Evolutionary conservation across 2,329 filamentous ascomycete genomes (phyloP).

Genomic region (Teratosphaeria destructans): DNA sequence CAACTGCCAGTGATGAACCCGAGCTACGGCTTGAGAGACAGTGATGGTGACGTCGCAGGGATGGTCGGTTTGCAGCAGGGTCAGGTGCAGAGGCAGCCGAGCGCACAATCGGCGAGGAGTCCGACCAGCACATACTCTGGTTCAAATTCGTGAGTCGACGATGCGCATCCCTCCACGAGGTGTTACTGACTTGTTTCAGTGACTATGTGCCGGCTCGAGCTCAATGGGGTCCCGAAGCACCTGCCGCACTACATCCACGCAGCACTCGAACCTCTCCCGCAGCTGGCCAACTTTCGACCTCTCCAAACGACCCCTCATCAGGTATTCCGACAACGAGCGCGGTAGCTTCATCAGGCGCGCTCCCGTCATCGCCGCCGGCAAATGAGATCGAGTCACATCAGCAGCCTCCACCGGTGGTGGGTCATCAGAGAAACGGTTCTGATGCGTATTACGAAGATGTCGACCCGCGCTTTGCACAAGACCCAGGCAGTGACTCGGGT

Average conservation of each 20-base stretch:
- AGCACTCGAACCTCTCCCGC: slow-evolving; percentile 1
- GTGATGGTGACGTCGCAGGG: slow-evolving; percentile 60
- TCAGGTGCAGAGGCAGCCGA: slow-evolving; percentile 37
- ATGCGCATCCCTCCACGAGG: not conserved
- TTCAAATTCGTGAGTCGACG: slow-evolving; percentile 50
- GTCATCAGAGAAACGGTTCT: slow-evolving; percentile 28
- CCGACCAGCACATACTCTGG: slow-evolving; percentile 60
- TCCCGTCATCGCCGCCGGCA: slow-evolving; percentile 2
- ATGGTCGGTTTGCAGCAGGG: slow-evolving; percentile 63
- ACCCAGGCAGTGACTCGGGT: slow-evolving; percentile 14
- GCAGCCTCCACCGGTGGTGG: slow-evolving; percentile 15
- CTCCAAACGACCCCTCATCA: slow-evolving; percentile 3
- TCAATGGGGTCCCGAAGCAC: slow-evolving; percentile 25
- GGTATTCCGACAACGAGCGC: slow-evolving; percentile 7
- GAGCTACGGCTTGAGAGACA: slow-evolving; percentile 42
- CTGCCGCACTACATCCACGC: slow-evolving; percentile 4
- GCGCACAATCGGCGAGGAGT: slow-evolving; percentile 53
- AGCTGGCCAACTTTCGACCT: not conserved
- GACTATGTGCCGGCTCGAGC: slow-evolving; percentile 39
- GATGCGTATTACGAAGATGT: slow-evolving; percentile 82
- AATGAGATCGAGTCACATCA: slow-evolving; percentile 11
- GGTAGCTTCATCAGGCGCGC: slow-evolving; percentile 9
- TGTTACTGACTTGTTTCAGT: slow-evolving; percentile 10
- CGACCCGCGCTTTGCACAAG: slow-evolving; percentile 70
- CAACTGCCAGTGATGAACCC: slow-evolving; percentile 8